phyloP scores from a whole-genome alignment of 2,329 filamentous ascomycete species.

The Monosporascus ibericus region DNA sequence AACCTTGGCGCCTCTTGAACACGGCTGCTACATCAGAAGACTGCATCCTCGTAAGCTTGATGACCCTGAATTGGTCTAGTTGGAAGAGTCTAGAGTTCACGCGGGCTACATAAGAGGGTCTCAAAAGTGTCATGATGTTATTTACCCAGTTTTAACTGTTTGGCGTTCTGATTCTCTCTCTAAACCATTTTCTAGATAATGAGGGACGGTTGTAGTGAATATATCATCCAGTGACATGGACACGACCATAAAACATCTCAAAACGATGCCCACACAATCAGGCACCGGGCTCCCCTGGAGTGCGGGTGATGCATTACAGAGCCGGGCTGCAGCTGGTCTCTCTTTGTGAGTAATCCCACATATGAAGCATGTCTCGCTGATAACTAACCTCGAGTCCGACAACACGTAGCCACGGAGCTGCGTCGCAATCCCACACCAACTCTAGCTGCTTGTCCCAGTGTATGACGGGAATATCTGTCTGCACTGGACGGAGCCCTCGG shows the following conservation, averaged over 20 bases:
- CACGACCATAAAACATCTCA: too few relatives aligned
- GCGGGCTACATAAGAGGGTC: too few relatives aligned
- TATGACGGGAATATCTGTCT: slow-evolving; percentile 46
- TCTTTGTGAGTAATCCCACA: slow-evolving; percentile 35
- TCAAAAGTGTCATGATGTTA: too few relatives aligned
- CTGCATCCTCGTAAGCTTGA: too few relatives aligned
- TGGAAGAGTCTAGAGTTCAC: too few relatives aligned
- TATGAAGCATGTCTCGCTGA: neutral
- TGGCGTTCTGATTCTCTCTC: too few relatives aligned
- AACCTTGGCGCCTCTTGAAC: too few relatives aligned
- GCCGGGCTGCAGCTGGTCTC: slow-evolving; percentile 45
- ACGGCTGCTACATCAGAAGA: too few relatives aligned
- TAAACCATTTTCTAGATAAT: neutral
- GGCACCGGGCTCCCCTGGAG: slow-evolving; percentile 46
- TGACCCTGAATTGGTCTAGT: too few relatives aligned
- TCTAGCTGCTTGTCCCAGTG: slow-evolving; percentile 45
- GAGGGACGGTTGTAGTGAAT: neutral
- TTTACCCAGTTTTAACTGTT: too few relatives aligned
- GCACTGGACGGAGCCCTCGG: slow-evolving; percentile 38
- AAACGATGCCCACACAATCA: slow-evolving; percentile 34
- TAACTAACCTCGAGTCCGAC: too few relatives aligned
- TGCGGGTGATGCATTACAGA: slow-evolving; percentile 40
- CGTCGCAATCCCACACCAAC: slow-evolving; percentile 41
- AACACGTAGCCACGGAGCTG: slow-evolving; percentile 43
- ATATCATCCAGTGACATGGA: neutral